Evolutionary conservation across 1,284 basidiomycete species (phyloP), one percentile per base, ranked within the genome.

Genomic region (Microstroma glucosiphilum): DNA sequence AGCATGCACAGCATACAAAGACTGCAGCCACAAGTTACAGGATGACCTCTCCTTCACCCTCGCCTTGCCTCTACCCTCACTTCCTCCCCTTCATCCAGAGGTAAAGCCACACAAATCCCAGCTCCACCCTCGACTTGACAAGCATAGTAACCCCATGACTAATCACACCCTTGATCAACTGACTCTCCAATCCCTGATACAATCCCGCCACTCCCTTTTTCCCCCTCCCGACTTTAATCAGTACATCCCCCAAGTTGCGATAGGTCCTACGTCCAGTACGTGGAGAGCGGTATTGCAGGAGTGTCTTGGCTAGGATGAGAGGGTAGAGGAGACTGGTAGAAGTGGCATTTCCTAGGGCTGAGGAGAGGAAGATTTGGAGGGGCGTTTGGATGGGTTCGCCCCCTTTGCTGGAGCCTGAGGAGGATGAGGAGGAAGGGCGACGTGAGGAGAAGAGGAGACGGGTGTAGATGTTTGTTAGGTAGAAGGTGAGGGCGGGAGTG

Each of bases 401-500:
- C 30, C 30, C 30, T 37, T 37, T 37, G 30, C 30, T 9, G 30
- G 30, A 4, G n/a, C n/a, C n/a, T n/a, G n/a, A n/a, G n/a, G n/a
- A n/a, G n/a, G n/a, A n/a, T 4, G 30, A 37, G 72, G 57, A 67
- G 68, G 59, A 60, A 65, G 49, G 59, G 69, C 23, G 73, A 80
- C 56, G 19, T 60, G 60, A 21, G 23, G 59, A 11, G 43, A 75
- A 60, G 9, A 82, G 65, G 21, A 82, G 51, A 1, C 70, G 63
- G 7, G 69, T 65, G 42, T 69, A 48, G 15, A 70, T 65, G 54
- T 70, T 68, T 58, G 70, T 71, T 54, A 63, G 57, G 66, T 73
- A 82, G 51, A 82, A 80, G 1, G 82, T 83, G 40, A 81, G 69
- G 0, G 80, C 79, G 3, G 80, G 80, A 9, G 79, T 78, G 58